Base-by-base conservation (phyloP, 2,329 filamentous ascomycete genomes). In the Leptosphaerulina australis region DNA sequence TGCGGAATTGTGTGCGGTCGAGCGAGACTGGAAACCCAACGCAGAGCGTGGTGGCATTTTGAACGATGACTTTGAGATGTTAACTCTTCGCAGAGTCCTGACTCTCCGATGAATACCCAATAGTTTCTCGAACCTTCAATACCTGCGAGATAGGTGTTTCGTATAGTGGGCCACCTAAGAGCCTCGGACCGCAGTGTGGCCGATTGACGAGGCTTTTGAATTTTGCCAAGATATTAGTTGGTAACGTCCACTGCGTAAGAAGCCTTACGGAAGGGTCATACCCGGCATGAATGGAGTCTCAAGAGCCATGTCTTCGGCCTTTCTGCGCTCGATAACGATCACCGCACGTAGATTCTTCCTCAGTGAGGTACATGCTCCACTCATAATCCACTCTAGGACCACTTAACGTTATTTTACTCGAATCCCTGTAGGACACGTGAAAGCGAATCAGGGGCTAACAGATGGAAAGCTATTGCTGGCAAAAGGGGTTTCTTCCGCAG, bases 401-500 rank as follows among this genome's bases (percentile, higher is more conserved):
- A 44, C 28, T 52, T 31, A 33, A 21, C 14, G 41, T 33, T 24
- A 21, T 50, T 40, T 37, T 34, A 6, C 22, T 40, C 35, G 30
- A 15, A 41, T 33, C 45, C 40, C 39, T 46, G 29, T 24, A 30
- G 17, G 10, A 14, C 14, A 10, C 26, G 3, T 12, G 15, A 36
- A 28, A 28, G 9, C 45, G 40, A 54, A 50, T 54, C 45, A 46
- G 17, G 21, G 8, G n/a, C 15, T n/a, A 24, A 21, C 4, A 15
- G 14, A 43, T 43, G 24, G 29, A 36, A 50, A 50, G 28, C 36
- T 50, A 18, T 37, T 22, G 31, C 12, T 25, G 14, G 17, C 26
- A 45, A 39, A 50, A 45, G 37, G 39, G 40, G 35, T 31, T 45
- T 24, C 21, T 31, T 37, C 44, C 35, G 20, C 24, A 34, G 43